Evolutionary conservation across 73 alveolate species (phyloP), one percentile per base, ranked within the genome.

Genomic region (Paramecium pentaurelia): DNA sequence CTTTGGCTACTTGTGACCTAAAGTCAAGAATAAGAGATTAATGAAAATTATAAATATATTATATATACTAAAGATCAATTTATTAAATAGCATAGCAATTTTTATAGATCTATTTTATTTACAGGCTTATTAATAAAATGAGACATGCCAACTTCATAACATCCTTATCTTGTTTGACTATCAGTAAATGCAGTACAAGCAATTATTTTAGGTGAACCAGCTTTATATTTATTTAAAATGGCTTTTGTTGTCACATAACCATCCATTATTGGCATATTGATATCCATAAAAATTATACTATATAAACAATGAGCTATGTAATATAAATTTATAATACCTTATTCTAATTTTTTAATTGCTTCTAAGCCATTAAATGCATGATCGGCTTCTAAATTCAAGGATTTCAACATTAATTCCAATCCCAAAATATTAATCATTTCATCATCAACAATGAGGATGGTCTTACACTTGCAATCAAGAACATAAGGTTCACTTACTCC

Each of bases 181-280:
- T 80, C 91, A 10, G 91, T 80, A 80, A 80, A 80, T 80, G 91
- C 91, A 18, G 91, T 80, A 47, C 91, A 80, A 22, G 91, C 91
- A 27, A 80, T 49, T 6, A 80, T 80, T 80, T 44, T 45, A 12
- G 71, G 75, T 11, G 71, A 28, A 42, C 34, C 45, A 4, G 8
- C 12, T 45, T 27, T 44, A 10, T 80, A 42, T 80, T 44, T 27
- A 12, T 68, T 51, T 89, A 77, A 28, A 6, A 89, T 71, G 12
- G 37, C 30, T 71, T 49, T 89, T 8, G 94, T 89, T 6, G 94
- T 88, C 4, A 25, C 47, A 71, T 71, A 89, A 8, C 94, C 94
- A 89, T 89, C 94, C 92, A 71, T 89, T 2, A 89, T 28, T 8
- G 94, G 94, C 94, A 89, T 89, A 14, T 89, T 89, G 3, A 89